Evolutionary conservation across 176 grass and related monocot genomes (phyloP), one percentile per base, ranked within the genome.

Genomic region (Oryza longistaminata): DNA sequence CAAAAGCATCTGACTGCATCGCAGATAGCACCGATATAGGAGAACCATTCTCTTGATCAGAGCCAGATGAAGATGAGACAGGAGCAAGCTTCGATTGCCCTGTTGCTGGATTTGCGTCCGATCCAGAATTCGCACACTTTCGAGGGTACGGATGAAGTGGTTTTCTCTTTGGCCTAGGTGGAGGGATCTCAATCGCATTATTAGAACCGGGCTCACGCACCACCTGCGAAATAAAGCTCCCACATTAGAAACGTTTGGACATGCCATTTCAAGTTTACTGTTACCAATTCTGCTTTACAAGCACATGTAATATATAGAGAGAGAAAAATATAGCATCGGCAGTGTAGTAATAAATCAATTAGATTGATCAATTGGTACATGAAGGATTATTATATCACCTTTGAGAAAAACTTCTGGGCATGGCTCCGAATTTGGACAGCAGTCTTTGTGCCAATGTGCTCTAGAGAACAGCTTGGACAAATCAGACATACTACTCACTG

Each of bases 381-480:
- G 66, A 87, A 73, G 10, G 39, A 44, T 75, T 9, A 44, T 75
- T 9, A 73, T 85, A 69, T 85, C 77, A 98, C 96, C 96, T 95
- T 98, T 21, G 93, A 93, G 90, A 98, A 98, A 85, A 98, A 95
- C 81, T 98, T 98, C 88, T 98, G 96, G 65, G 96, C 96, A 86
- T 98, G 96, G 78, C 96, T 98, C 76, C 96, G 91, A 62, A 98
- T 98, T 88, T 98, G 96, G 69, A 98, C 88, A 24, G 96, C 90
- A 31, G 96, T 93, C 76, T 95, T 98, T 79, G 96, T 92, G 66
- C 93, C 96, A 70, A 98, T 93, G 85, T 98, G 93, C 80, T 98
- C 96, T 98, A 88, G 81, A 90, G n/a, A 74, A 69, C 73, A 82
- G 72, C 43, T 75, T 44, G 75, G 74, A 79, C 35, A 60, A 81